These are phyloP conservation scores for Camellia oleifera DNA, from an alignment of 179 eudicot genomes.

Conservation along the genomic window DNA sequence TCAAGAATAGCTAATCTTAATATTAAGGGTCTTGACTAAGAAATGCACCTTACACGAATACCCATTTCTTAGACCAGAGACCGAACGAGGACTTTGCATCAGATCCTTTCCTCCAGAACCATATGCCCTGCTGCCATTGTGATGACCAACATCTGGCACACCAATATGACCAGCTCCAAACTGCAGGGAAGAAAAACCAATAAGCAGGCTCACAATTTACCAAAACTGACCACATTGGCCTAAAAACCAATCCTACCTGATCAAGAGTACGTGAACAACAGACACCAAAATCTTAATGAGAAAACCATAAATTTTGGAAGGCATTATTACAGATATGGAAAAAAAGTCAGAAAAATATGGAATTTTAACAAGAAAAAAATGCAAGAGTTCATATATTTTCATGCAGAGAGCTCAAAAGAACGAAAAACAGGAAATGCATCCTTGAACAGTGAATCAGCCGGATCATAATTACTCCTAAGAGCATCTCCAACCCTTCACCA, in stretches of 20 bases:
- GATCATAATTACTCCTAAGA: neutral
- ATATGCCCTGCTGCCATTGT: constrained; percentile 37
- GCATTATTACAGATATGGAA: neutral
- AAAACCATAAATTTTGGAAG: neutral
- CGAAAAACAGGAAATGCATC: neutral
- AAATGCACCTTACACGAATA: constrained; percentile 49
- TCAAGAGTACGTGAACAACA: neutral
- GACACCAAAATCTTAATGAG: neutral
- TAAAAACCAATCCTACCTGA: neutral
- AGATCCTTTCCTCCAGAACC: constrained; percentile 40
- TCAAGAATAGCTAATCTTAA: neutral
- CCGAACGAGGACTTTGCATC: constrained; percentile 58
- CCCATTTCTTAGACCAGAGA: constrained; percentile 54
- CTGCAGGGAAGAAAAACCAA: constrained; percentile 33
- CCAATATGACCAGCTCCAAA: constrained; percentile 38
- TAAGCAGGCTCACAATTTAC: constrained; percentile 6
- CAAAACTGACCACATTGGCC: neutral
- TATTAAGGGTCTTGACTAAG: constrained; percentile 1
- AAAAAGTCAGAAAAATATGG: neutral
- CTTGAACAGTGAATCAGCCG: neutral
- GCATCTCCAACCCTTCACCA: no score
- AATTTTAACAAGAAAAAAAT: neutral
- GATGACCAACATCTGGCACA: constrained; percentile 39
- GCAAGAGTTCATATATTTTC: neutral
- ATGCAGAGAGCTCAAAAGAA: neutral